phyloP scores from a whole-genome alignment of 768 basidiomycete genomes.

The Tricholoma flavovirens region DNA sequence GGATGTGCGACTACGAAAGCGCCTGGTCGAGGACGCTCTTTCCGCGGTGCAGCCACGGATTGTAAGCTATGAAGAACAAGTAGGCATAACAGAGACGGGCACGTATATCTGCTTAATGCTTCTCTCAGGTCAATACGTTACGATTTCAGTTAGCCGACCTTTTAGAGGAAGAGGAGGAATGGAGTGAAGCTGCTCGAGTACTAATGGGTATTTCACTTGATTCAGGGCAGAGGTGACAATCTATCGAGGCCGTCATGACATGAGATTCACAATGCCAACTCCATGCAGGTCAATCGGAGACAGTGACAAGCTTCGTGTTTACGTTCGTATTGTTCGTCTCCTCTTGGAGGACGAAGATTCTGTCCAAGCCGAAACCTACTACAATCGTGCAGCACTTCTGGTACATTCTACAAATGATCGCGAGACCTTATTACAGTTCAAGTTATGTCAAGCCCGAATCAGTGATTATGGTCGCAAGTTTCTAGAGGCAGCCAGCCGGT shows the following conservation, averaged over 20 bases:
- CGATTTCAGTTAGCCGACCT: constrained; percentile 89
- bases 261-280: constrained; percentile 5
- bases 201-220: constrained; percentile 92
- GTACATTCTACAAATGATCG: constrained; percentile 76
- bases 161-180: constrained; percentile 85
- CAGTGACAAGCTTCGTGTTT: constrained; percentile 82
- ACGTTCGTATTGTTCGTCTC: constrained; percentile 91
- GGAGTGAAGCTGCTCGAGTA: constrained; percentile 87
- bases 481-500: constrained; percentile 87
- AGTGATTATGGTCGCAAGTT: constrained; percentile 91
- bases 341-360: constrained; percentile 96
- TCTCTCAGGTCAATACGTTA: constrained; percentile 66
- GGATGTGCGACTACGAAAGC: constrained; percentile 55
- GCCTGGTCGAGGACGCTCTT: constrained; percentile 72
- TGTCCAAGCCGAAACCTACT: constrained; percentile 96
- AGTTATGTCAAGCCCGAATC: constrained; percentile 91
- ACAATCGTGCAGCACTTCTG: constrained; percentile 90
- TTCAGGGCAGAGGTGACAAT: constrained; percentile 76
- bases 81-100: constrained; percentile 28
- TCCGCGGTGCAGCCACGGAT: constrained; percentile 67
- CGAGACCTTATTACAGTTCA: constrained; percentile 78
- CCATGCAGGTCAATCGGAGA: constrained; percentile 58
- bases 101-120: neutral
- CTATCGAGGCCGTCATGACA: constrained; percentile 1
- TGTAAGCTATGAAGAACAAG: constrained; percentile 95